phyloP scores from a whole-genome alignment of 192 early-diverging fungal genomes.

The Podila clonocystis region DNA sequence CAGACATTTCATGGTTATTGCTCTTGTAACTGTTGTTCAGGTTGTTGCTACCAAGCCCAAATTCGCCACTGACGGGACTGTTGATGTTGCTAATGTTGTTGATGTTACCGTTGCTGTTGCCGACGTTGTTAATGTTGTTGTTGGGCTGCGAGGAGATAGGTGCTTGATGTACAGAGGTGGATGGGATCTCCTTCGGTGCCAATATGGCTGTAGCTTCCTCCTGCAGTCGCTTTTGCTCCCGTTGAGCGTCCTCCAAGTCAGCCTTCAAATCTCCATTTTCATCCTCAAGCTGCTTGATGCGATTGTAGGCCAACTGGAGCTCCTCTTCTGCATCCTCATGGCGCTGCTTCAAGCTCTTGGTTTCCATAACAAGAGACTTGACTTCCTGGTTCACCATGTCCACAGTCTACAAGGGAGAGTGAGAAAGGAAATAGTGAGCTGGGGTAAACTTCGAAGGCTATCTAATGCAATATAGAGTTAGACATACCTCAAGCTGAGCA shows the following conservation, averaged over 20 bases:
- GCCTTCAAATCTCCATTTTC: conserved; percentile 51
- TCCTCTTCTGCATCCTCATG: conserved; percentile 70
- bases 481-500: conserved; percentile 73
- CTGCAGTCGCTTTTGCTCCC: conserved; percentile 8
- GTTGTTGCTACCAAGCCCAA: background rate
- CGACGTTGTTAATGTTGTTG: background rate
- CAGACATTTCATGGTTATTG: conserved; percentile 15
- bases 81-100: conserved; percentile 3
- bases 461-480: background rate
- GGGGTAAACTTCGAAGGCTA: background rate
- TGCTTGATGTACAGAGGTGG: background rate
- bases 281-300: conserved; percentile 57
- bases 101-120: conserved; percentile 1
- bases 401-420: conserved; percentile 61
- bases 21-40: background rate
- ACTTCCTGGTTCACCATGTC: conserved; percentile 77
- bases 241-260: conserved; percentile 30
- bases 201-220: conserved; percentile 6
- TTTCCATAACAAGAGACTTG: conserved; percentile 75
- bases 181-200: background rate
- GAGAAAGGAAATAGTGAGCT: background rate
- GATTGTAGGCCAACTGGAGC: conserved; percentile 55
- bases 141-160: conserved; percentile 9
- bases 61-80: background rate
- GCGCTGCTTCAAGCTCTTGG: conserved; percentile 64